Conservation (phyloP, 306 rosid species). For the Hippophae tibetana region DNA sequence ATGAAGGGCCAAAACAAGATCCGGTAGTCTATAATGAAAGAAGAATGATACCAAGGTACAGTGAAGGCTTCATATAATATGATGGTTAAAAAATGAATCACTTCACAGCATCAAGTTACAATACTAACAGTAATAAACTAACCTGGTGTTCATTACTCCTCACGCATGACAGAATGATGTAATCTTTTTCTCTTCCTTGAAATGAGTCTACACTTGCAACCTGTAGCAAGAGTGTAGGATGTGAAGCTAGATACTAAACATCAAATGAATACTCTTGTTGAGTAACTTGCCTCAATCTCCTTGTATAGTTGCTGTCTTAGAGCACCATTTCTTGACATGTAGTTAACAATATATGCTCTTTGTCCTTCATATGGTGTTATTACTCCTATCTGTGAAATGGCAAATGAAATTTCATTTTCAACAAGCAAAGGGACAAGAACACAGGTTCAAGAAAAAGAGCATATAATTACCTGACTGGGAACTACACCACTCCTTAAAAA, state of each 20-base stretch:
- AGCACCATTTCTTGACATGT: constrained; percentile 95
- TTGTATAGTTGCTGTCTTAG: constrained; percentile 98
- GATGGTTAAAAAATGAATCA: background rate
- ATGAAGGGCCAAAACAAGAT: background rate
- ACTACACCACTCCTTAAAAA: constrained; percentile 96
- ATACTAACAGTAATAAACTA: constrained; percentile 17
- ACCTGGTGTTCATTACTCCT: constrained; percentile 99
- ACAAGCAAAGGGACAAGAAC: background rate
- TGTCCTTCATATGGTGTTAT: constrained; percentile 99
- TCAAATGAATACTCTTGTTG: background rate
- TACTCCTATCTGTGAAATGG: constrained; percentile 64
- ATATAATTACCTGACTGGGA: constrained; percentile 71
- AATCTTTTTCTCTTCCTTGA: constrained; percentile 99
- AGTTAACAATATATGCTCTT: constrained; percentile 95
- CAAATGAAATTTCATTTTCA: too few relatives aligned
- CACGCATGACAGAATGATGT: constrained; percentile 90
- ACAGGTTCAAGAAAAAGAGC: background rate
- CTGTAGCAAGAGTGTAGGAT: constrained; percentile 24
- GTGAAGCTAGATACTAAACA: background rate
- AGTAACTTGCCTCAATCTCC: constrained; percentile 74
- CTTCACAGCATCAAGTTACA: too few relatives aligned
- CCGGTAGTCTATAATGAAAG: background rate
- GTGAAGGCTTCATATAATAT: too few relatives aligned
- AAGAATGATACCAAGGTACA: background rate
- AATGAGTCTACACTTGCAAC: constrained; percentile 99